These are phyloP conservation scores for Blumeria hordei DNA, from an alignment of 2,329 filamentous ascomycete genomes.

Conservation along the genomic window DNA sequence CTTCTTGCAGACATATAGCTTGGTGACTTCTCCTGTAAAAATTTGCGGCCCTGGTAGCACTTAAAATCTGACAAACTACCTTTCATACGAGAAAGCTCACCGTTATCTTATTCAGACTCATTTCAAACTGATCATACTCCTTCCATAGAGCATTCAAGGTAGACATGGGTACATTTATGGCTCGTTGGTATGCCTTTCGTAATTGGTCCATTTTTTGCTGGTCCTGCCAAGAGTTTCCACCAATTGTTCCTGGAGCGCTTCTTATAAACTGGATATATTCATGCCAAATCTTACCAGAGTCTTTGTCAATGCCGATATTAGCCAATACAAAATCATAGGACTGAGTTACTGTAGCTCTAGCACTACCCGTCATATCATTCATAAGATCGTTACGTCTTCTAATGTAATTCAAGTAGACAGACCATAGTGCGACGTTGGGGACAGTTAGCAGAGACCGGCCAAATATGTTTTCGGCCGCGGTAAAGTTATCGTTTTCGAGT, in stretches of 20 bases:
- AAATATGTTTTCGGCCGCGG: constrained; percentile 63
- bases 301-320: constrained; percentile 74
- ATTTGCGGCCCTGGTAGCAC: constrained; percentile 55
- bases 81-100: constrained; percentile 22
- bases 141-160: constrained; percentile 77
- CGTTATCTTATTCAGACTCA: constrained; percentile 76
- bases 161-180: constrained; percentile 65
- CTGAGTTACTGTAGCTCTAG: constrained; percentile 56
- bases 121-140: constrained; percentile 92
- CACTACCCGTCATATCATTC: constrained; percentile 50
- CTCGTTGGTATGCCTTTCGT: constrained; percentile 77
- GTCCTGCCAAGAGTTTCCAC: constrained; percentile 80
- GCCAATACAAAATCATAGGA: constrained; percentile 85
- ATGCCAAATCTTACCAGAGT: constrained; percentile 72
- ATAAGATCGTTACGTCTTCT: constrained; percentile 73
- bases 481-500: constrained; percentile 61
- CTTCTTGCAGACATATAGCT: constrained; percentile 91
- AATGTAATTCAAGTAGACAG: constrained; percentile 83
- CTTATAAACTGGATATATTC: constrained; percentile 92
- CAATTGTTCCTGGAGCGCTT: constrained; percentile 61
- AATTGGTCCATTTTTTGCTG: constrained; percentile 93
- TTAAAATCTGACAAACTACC: constrained; percentile 5
- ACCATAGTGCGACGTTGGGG: constrained; percentile 72
- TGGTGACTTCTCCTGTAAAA: constrained; percentile 76
- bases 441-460: constrained; percentile 53